Conservation (phyloP, 2,329 filamentous ascomycete genomes). For the Diaporthe nobilis region DNA sequence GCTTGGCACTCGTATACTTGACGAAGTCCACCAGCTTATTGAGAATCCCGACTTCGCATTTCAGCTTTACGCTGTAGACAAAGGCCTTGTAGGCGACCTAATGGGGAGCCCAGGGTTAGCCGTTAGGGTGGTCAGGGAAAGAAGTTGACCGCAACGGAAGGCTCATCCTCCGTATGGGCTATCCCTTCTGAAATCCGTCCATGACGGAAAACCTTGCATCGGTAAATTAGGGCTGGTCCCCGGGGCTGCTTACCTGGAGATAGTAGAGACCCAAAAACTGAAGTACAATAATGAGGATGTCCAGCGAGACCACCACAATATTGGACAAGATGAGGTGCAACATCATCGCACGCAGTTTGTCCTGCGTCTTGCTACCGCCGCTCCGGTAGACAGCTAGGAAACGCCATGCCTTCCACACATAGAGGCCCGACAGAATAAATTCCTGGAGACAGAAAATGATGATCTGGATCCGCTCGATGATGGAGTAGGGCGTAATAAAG, state of each 20-base stretch:
- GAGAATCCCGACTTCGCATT: conserved; percentile 54
- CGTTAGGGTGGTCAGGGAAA: background rate
- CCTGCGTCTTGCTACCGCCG: conserved; percentile 49
- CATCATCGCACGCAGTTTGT: conserved; percentile 58
- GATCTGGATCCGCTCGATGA: conserved; percentile 69
- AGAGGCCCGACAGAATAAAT: conserved; percentile 65
- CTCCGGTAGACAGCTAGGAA: conserved; percentile 60
- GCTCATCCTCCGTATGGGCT: background rate
- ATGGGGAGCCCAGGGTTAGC: background rate
- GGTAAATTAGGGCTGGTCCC: too few species aligned
- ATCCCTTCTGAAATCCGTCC: background rate
- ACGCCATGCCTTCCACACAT: conserved; percentile 66
- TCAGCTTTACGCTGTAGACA: conserved; percentile 55
- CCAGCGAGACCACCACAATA: conserved; percentile 54
- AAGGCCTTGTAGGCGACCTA: conserved; percentile 49
- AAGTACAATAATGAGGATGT: conserved; percentile 52
- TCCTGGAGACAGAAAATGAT: conserved; percentile 70
- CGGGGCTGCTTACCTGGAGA: conserved; percentile 48
- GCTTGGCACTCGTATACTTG: conserved; percentile 11
- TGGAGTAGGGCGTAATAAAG: conserved; percentile 57
- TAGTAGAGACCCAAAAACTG: conserved; percentile 52
- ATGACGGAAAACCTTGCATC: background rate
- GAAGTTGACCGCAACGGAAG: background rate
- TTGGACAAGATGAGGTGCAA: conserved; percentile 64
- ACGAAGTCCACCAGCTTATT: conserved; percentile 52